These are phyloP conservation scores for Babesia microti DNA, from an alignment of 169 alveolate species.

Conservation along the genomic window DNA sequence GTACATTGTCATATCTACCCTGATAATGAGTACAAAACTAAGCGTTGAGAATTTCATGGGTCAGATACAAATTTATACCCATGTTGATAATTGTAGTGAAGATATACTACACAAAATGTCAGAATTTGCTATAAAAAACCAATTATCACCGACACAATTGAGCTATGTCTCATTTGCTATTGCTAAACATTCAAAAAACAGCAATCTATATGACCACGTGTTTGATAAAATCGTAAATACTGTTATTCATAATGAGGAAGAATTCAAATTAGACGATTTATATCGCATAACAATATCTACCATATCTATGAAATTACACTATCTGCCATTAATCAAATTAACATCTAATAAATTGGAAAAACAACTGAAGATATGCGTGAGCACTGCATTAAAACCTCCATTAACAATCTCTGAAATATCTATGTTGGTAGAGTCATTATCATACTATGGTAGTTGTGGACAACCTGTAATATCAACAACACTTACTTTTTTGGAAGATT, in stretches of 20 bases:
- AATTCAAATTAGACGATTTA: conserved; percentile 12
- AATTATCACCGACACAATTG: conserved; percentile 10
- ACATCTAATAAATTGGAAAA: conserved; percentile 13
- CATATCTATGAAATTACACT: conserved; percentile 25
- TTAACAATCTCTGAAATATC: conserved; percentile 42
- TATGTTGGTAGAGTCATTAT: conserved; percentile 18
- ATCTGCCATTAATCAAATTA: conserved; percentile 6
- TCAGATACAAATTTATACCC: conserved; percentile 12
- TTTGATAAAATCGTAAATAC: conserved; percentile 11
- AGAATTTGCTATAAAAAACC: background rate
- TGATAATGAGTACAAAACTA: too few species aligned
- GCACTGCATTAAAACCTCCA: background rate
- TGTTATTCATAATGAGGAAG: background rate
- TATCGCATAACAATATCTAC: conserved; percentile 16
- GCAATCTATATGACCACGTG: conserved; percentile 25
- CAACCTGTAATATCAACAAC: conserved; percentile 13
- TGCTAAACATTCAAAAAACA: conserved; percentile 22
- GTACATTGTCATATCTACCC: too few species aligned
- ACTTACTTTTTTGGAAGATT: conserved; percentile 47
- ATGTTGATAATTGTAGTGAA: conserved; percentile 25
- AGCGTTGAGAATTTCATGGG: conserved; percentile 2
- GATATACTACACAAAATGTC: conserved; percentile 10
- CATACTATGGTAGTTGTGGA: conserved; percentile 29
- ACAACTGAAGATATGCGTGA: conserved; percentile 9
- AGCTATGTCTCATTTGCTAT: conserved; percentile 25